A percentile compares a stretch with the other conserved stretches of the same genome.
These are phyloP conservation scores for Oligophagozyma castellii DNA, from an alignment of 1,139 yeast species.

Conservation along the genomic window DNA sequence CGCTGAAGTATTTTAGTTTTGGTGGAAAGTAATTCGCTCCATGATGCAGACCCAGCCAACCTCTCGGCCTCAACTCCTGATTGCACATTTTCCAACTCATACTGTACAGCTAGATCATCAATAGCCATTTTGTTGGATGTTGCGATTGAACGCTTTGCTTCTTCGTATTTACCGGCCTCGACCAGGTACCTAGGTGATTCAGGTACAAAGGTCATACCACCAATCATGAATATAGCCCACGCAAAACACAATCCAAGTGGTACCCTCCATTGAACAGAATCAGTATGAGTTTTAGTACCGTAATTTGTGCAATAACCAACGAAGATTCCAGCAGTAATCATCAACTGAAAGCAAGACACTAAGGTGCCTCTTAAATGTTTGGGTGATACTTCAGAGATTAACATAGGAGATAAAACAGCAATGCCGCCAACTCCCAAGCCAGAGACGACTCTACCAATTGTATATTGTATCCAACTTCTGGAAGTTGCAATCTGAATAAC, in stretches of 20 bases:
- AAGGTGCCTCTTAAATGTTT: slow-evolving; percentile 54
- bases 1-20: slow-evolving; percentile 28
- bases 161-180: slow-evolving; percentile 36
- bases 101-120: slow-evolving; percentile 42
- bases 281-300: slow-evolving; percentile 34
- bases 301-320: slow-evolving; percentile 50
- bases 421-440: slow-evolving; percentile 56
- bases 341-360: slow-evolving; percentile 48
- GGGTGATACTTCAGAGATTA: slow-evolving; percentile 52
- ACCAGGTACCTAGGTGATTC: slow-evolving; percentile 65
- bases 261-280: slow-evolving; percentile 45
- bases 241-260: slow-evolving; percentile 38
- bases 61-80: slow-evolving; percentile 50
- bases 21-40: slow-evolving; percentile 48
- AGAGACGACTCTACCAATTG: slow-evolving; percentile 44
- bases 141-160: slow-evolving; percentile 44
- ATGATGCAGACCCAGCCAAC: slow-evolving; percentile 45
- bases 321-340: slow-evolving; percentile 47
- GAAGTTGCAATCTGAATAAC: slow-evolving; percentile 42
- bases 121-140: slow-evolving; percentile 39
- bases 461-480: slow-evolving; percentile 33
- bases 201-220: slow-evolving; percentile 53
- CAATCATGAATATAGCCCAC: slow-evolving; percentile 28
- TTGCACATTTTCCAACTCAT: slow-evolving; percentile 44
- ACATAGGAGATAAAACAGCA: slow-evolving; percentile 46